Percentiles rank a stretch among this genome's conserved stretches.
Evolutionary conservation across 176 grass and related monocot species (phyloP).

Genomic region (Cymbopogon citratus): DNA sequence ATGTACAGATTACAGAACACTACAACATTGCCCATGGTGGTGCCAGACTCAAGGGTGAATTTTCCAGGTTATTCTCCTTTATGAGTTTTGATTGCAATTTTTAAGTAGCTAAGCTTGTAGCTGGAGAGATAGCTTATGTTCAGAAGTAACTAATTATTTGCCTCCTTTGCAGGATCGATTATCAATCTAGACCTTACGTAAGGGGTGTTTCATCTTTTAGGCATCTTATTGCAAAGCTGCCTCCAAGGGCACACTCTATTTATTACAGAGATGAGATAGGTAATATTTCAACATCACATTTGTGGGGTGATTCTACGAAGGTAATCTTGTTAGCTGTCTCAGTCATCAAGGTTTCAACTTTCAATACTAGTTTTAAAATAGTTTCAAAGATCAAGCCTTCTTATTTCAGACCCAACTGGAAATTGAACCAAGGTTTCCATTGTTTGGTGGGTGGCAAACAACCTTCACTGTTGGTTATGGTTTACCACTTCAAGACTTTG

Average conservation of each 20-base stretch:
- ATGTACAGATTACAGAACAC: constrained; percentile 83
- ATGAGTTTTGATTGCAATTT: constrained; percentile 8
- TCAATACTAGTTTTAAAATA: background rate
- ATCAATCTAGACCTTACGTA: constrained; percentile 69
- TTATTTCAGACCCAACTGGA: constrained; percentile 84
- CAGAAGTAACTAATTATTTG: constrained; percentile 5
- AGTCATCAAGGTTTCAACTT: background rate
- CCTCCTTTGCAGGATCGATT: constrained; percentile 70
- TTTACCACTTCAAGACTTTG: constrained; percentile 87
- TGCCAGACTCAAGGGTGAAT: constrained; percentile 86
- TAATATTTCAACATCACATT: constrained; percentile 95
- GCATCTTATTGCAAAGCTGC: constrained; percentile 71
- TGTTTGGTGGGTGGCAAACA: constrained; percentile 99
- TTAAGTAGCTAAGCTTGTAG: background rate
- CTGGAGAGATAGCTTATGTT: background rate
- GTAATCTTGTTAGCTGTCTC: constrained; percentile 38
- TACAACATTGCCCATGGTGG: constrained; percentile 87
- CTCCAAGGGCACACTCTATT: constrained; percentile 86
- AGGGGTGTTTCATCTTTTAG: constrained; percentile 93
- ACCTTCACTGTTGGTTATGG: constrained; percentile 92
- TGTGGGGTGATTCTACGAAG: constrained; percentile 95
- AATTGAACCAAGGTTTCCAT: constrained; percentile 92
- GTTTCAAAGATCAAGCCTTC: constrained; percentile 12
- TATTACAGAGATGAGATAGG: constrained; percentile 99
- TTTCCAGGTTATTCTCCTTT: constrained; percentile 70